Base-by-base conservation (phyloP, 208 protist genomes). In the Wallacemonas sp. region DNA sequence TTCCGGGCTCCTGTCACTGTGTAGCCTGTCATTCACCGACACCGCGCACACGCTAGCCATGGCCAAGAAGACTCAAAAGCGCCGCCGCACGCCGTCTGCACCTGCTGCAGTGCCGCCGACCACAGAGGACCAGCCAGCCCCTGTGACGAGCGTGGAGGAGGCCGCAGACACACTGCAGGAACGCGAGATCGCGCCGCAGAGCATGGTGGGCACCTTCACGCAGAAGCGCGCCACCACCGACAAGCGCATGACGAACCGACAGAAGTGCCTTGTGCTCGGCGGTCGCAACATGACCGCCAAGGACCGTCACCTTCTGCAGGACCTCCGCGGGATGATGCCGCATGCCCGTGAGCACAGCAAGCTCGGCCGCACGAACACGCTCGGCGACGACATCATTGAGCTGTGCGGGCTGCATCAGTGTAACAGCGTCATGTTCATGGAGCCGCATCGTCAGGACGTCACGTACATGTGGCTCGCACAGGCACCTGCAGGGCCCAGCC, bases 401-500 rank as follows among this genome's bases (percentile, higher is more conserved):
- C 87, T 98, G 1, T 92, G 82, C 70, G 82, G 84, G 27, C 83
- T 98, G 29, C 93, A 97, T 59, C 80, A 91, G 66, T 99, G 95
- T 71, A 98, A 98, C 73, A 89, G 80, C 62, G 87, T 87, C 26
- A 63, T 98, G 15, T 98, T 97, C 48, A 84, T 99, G 39, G 95
- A 98, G 79, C 76, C 79, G 34, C 87, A 92, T 66, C 86, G 83
- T n/a, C 74, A 82, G 22, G 85, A 89, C 37, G 93, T 98, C 46
- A 87, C 88, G 39, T 99, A 97, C 71, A 55, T 99, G 58, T 99
- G 97, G 97, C 57, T 99, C 39, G 79, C 80, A 10, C 92, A 97
- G 68, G 88, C 84, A 12, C 96, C 96, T 1, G 59, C 85, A 19
- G 98, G 98, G 0, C 98, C 98, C 17, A 97, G 90, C 53, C 75